A percentile compares a stretch with the other conserved stretches of the same genome.
phyloP scores from a whole-genome alignment of 2,329 filamentous ascomycete genomes.

The Aspergillus uvarum region DNA sequence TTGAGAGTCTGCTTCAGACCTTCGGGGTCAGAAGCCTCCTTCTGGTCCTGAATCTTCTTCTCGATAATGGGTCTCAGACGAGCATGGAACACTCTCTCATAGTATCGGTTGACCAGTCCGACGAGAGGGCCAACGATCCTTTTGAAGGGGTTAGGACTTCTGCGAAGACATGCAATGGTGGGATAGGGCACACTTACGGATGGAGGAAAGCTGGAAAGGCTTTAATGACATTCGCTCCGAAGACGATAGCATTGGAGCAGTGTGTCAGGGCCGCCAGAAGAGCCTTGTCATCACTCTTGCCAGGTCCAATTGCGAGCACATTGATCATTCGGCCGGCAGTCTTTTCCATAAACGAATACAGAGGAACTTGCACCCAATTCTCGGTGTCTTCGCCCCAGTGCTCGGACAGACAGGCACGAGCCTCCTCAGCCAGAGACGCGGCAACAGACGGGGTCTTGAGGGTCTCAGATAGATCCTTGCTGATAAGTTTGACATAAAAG shows the following conservation, averaged over 20 bases:
- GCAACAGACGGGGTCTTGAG: slow-evolving; percentile 12
- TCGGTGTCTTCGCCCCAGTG: slow-evolving; percentile 15
- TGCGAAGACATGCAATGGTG: too few species aligned
- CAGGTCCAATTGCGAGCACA: slow-evolving; percentile 15
- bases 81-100: slow-evolving; percentile 11
- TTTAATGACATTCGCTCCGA: slow-evolving; percentile 16
- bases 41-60: slow-evolving; percentile 11
- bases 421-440: slow-evolving; percentile 12
- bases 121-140: slow-evolving; percentile 14
- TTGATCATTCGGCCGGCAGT: slow-evolving; percentile 14
- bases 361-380: slow-evolving; percentile 10
- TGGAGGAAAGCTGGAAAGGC: slow-evolving; percentile 16
- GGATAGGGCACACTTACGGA: neutral
- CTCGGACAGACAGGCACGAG: slow-evolving; percentile 12
- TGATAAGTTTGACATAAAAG: slow-evolving; percentile 17
- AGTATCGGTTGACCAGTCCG: slow-evolving; percentile 13
- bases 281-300: slow-evolving; percentile 5
- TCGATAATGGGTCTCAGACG: slow-evolving; percentile 17
- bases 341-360: slow-evolving; percentile 17
- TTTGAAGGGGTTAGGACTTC: neutral
- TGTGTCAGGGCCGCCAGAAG: slow-evolving; percentile 16
- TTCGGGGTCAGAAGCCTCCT: neutral
- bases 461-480: slow-evolving; percentile 17
- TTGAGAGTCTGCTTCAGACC: slow-evolving; percentile 10
- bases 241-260: slow-evolving; percentile 16